Evolutionary conservation across 1,284 basidiomycete genomes (phyloP), one percentile per base, ranked within the genome.

Genomic region (Takashimella tepidaria): DNA sequence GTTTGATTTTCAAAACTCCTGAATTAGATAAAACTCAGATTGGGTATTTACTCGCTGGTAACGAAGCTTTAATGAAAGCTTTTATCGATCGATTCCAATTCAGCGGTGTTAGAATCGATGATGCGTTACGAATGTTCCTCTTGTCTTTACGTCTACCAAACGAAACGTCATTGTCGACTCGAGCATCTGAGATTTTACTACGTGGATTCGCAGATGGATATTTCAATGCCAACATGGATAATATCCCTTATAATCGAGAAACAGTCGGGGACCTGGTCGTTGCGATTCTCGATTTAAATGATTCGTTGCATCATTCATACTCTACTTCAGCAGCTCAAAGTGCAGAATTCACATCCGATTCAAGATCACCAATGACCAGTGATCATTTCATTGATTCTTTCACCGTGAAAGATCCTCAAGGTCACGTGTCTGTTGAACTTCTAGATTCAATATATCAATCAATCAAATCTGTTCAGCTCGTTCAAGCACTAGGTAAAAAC

Each of bases 11-110:
- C 81, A 85, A 85, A 64, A 88, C 86, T 5, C 77, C 85, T 37
- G 91, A 95, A 50, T 78, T 98, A 50, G 89, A 97, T 76, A 82
- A 88, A 56, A 80, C 82, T n/a, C 83, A 83, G 49, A 78, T 98
- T 37, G 92, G 92, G 40, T 81, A 86, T 50, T 92, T 90, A 70
- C 80, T 99, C 3, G 82, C 85, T 0, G 79, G 83, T 27, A 86
- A 88, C 52, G 85, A 86, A 63, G 76, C 81, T 24, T 83, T 92
- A 23, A 77, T 97, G 51, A 86, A 85, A 63, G 83, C 86, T 6
- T 99, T 88, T 73, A 79, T 98, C 50, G 89, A 90, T 64, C 83
- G 83, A 54, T 96, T 98, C 76, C 84, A 88, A 16, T 88, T 96
- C 66, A 77, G 80, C 0, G 86, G 88, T 2, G 78, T 96, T 43